Base-by-base conservation (phyloP, 164 flowering plant species). In the Stephania cephalantha region DNA sequence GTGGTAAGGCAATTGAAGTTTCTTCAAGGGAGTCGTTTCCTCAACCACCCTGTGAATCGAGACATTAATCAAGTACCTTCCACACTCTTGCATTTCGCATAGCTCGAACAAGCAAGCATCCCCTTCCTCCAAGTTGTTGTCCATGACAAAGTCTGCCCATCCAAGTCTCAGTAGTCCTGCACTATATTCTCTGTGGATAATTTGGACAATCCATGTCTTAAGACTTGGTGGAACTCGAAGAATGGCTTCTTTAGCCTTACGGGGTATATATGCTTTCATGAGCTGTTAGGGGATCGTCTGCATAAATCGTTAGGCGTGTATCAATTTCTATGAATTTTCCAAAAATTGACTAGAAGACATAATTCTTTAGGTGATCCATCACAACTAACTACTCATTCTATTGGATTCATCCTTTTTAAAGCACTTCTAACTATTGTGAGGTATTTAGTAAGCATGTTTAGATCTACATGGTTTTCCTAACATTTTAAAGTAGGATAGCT, bases 121-220 rank as follows among this genome's bases (percentile, higher is more conserved):
- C 69, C 69, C 69, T 67, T 67, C 69, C 29, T 67, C 69, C 18
- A 67, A 67, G 69, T 67, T 67, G 45, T 67, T 67, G 29, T 67
- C 69, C 44, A 67, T 9, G 0, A 67, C 69, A 20, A 67, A 67
- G 35, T 67, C 69, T 67, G 69, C 69, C 69, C 69, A 67, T 31
- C 44, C 69, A 0, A 30, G 7, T 5, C 10, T 7, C 17, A 67
- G 10, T 7, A 67, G 17, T 67, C 69, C 69, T 29, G 69, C 42
- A 30, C 35, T 65, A 45, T 17, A 67, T 10, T 9, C 18, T 67
- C 44, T 30, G 35, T 9, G 2, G 9, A 3, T 9, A 5, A 67
- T 15, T 4, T 45, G 7, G 18, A 30, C 17, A 31, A 29, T 67
- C 69, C 69, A 67, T 67, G 44, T 11, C 17, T 67, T 67, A 5